Evolutionary conservation across 257 asterid genomes (phyloP).

Genomic region (Solanum corneliomulleri): DNA sequence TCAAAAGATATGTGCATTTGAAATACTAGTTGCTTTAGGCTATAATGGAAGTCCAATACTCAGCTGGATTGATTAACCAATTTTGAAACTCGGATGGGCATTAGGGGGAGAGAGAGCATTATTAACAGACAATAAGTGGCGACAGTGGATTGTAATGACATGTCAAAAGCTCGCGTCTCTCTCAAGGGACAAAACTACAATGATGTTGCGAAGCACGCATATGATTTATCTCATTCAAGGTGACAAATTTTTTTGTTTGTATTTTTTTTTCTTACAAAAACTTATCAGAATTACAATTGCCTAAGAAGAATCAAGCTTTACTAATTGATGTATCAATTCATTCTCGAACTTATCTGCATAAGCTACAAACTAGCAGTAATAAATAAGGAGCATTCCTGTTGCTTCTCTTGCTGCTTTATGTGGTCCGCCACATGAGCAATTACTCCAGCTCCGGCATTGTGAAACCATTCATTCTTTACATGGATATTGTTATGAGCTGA

Average conservation of each 20-base stretch:
- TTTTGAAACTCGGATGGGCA: not conserved
- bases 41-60: not conserved
- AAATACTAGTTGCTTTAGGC: not conserved
- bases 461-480: slow-evolving; percentile 77
- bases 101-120: not conserved
- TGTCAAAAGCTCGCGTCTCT: not conserved
- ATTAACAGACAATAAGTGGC: not conserved
- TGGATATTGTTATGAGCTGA: slow-evolving; percentile 83
- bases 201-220: not conserved
- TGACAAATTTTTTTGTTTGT: not conserved
- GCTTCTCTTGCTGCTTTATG: slow-evolving; percentile 63
- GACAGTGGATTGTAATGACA: not conserved
- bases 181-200: not conserved
- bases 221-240: not conserved
- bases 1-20: not conserved
- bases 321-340: not conserved
- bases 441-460: slow-evolving; percentile 80
- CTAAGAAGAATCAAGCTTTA: not conserved
- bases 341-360: not conserved
- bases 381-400: slow-evolving; percentile 26
- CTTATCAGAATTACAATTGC: not conserved
- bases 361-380: slow-evolving; percentile 53
- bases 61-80: not conserved
- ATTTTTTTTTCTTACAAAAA: not conserved
- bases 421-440: slow-evolving; percentile 74